Percentiles rank a stretch among this genome's conserved stretches.
Conservation (phyloP, 2,329 filamentous ascomycete genomes). For the Diaporthe capsici region DNA sequence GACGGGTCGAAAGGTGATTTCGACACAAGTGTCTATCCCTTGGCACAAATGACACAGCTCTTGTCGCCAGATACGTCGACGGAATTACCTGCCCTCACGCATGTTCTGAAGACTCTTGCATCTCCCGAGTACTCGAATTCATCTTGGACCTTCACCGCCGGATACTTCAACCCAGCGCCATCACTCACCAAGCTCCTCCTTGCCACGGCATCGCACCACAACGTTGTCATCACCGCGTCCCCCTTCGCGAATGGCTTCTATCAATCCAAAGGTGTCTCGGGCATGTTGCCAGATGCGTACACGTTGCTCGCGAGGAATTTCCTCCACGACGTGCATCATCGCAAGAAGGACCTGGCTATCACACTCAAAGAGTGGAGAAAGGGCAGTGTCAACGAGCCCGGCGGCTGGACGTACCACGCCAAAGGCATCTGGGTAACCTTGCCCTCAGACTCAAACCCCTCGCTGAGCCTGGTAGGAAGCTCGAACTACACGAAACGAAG, state of each 20-base stretch:
- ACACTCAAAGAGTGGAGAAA: conserved; percentile 88
- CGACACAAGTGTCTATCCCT: conserved; percentile 85
- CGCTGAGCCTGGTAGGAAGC: conserved; percentile 87
- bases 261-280: conserved; percentile 87
- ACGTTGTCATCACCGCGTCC: conserved; percentile 91
- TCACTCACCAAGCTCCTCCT: conserved; percentile 86
- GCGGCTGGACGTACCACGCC: conserved; percentile 97
- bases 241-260: conserved; percentile 97
- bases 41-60: conserved; percentile 90
- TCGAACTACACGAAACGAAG: conserved; percentile 97
- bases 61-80: conserved; percentile 86
- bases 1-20: conserved; percentile 42
- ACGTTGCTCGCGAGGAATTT: conserved; percentile 89
- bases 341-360: conserved; percentile 69
- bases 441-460: conserved; percentile 74
- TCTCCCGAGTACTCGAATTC: conserved; percentile 74
- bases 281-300: conserved; percentile 92
- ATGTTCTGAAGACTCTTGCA: conserved; percentile 78
- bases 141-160: conserved; percentile 96
- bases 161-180: conserved; percentile 97
- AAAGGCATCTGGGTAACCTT: conserved; percentile 95
- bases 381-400: conserved; percentile 84
- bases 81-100: conserved; percentile 85
- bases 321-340: conserved; percentile 69
- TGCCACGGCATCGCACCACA: conserved; percentile 75